Conservation (phyloP, 768 basidiomycete genomes). For the Hortiboletus campestris region DNA sequence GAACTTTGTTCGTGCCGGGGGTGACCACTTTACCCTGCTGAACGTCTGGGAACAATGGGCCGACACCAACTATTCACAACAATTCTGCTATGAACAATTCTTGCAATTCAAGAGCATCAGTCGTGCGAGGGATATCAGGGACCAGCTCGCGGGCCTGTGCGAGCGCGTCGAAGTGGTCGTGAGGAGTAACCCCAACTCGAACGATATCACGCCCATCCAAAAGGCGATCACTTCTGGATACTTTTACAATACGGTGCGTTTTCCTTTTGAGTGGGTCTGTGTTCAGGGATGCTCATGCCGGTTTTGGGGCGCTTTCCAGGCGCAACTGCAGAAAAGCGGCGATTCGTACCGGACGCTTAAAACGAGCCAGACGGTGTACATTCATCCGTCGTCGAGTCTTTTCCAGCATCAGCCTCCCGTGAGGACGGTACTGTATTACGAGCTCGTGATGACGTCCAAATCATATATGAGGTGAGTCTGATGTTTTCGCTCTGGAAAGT, state of each 20-base stretch:
- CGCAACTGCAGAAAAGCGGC: slow-evolving; percentile 90
- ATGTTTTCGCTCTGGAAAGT: not conserved
- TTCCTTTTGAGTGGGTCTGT: not conserved
- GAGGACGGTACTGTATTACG: slow-evolving; percentile 89
- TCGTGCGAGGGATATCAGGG: slow-evolving; percentile 93
- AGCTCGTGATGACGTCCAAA: slow-evolving; percentile 95
- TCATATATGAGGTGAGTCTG: slow-evolving; percentile 80
- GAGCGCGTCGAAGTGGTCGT: slow-evolving; percentile 96
- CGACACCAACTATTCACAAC: slow-evolving; percentile 95
- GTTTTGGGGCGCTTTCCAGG: slow-evolving; percentile 41
- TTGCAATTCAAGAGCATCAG: slow-evolving; percentile 93
- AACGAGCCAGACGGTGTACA: slow-evolving; percentile 93
- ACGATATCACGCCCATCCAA: slow-evolving; percentile 90
- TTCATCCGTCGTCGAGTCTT: slow-evolving; percentile 92
- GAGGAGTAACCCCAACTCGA: slow-evolving; percentile 82
- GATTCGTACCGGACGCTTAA: slow-evolving; percentile 97
- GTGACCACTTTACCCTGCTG: slow-evolving; percentile 95
- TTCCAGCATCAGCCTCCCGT: slow-evolving; percentile 96
- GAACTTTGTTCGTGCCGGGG: slow-evolving; percentile 93
- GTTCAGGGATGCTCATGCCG: not conserved
- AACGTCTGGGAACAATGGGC: slow-evolving; percentile 99
- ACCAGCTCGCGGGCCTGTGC: slow-evolving; percentile 92
- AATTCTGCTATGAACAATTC: slow-evolving; percentile 96
- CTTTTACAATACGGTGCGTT: slow-evolving; percentile 87
- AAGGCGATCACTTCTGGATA: slow-evolving; percentile 95